phyloP scores from a whole-genome alignment of 2,329 filamentous ascomycete species.

The Berkeleyomyces rouxiae region DNA sequence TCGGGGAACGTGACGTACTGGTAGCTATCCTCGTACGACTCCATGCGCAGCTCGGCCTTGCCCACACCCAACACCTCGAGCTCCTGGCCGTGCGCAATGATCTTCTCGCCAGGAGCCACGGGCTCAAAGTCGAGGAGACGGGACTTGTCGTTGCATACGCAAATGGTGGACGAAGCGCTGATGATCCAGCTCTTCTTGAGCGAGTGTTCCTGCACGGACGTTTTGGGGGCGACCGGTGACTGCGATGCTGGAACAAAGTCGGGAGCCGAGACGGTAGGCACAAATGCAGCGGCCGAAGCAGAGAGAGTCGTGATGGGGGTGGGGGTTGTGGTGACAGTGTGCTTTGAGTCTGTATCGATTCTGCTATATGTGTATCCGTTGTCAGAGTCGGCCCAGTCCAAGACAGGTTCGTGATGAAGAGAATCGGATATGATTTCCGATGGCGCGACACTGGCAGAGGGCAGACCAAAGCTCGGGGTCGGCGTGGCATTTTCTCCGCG shows the following conservation, averaged over 20 bases:
- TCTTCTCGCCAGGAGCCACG: slow-evolving; percentile 1
- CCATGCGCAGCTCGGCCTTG: slow-evolving; percentile 9
- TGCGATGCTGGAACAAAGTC: not conserved
- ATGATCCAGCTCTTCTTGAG: slow-evolving; percentile 13
- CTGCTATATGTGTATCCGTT: not conserved
- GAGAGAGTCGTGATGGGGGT: not conserved
- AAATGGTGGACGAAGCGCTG: slow-evolving; percentile 9
- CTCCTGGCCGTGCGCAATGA: slow-evolving; percentile 7
- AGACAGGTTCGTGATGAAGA: not conserved
- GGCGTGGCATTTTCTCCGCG: not conserved
- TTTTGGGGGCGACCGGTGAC: not conserved
- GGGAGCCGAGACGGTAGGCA: not conserved
- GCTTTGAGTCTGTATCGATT: not conserved
- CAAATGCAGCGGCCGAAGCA: no score
- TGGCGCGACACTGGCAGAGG: not conserved
- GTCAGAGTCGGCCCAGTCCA: not conserved
- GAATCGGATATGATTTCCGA: not conserved
- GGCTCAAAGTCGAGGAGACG: slow-evolving; percentile 6
- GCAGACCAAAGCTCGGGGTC: not conserved
- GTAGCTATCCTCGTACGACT: not conserved
- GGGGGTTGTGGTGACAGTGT: not conserved
- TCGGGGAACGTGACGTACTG: slow-evolving; percentile 12
- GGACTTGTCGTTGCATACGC: slow-evolving; percentile 10
- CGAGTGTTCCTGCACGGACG: not conserved
- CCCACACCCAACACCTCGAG: slow-evolving; percentile 4